phyloP scores from a whole-genome alignment of 768 basidiomycete genomes.

The Lactarius deliciosus region DNA sequence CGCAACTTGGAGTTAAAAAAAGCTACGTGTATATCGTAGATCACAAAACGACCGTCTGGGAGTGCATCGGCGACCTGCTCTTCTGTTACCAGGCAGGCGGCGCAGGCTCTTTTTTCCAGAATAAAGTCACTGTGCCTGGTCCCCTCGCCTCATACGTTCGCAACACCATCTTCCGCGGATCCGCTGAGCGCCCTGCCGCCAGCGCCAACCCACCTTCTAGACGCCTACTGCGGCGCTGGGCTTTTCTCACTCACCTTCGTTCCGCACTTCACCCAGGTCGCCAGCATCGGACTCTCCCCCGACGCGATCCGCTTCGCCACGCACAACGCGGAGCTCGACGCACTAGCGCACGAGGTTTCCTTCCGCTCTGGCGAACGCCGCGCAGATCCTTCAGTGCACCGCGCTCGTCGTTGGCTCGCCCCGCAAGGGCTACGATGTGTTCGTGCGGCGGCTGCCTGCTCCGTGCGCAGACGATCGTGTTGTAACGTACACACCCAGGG shows the following conservation, averaged over 20 bases:
- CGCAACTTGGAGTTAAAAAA: not conserved
- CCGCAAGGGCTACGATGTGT: constrained; percentile 7
- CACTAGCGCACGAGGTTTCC: constrained; percentile 51
- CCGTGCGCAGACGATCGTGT: constrained; percentile 35
- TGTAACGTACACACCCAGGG: constrained; percentile 94
- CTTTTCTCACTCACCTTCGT: constrained; percentile 68
- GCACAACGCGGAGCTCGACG: not conserved
- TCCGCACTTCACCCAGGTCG: not conserved
- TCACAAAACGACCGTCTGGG: not conserved
- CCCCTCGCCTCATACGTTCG: not conserved
- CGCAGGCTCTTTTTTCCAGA: not conserved
- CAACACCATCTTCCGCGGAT: constrained; percentile 38
- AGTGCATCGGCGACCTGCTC: constrained; percentile 32
- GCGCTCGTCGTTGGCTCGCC: not conserved
- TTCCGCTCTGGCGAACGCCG: constrained; percentile 55
- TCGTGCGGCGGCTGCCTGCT: not conserved
- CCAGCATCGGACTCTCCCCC: not conserved
- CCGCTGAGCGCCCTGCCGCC: not conserved
- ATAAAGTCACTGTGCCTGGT: not conserved
- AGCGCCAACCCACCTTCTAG: constrained; percentile 70
- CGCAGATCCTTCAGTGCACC: not conserved
- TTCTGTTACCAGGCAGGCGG: constrained; percentile 72
- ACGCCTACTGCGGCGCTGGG: constrained; percentile 38
- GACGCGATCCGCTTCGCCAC: constrained; percentile 37
- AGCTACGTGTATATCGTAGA: not conserved